These are phyloP conservation scores for Allium sativum DNA, from an alignment of 106 monocot species.

Conservation along the genomic window DNA sequence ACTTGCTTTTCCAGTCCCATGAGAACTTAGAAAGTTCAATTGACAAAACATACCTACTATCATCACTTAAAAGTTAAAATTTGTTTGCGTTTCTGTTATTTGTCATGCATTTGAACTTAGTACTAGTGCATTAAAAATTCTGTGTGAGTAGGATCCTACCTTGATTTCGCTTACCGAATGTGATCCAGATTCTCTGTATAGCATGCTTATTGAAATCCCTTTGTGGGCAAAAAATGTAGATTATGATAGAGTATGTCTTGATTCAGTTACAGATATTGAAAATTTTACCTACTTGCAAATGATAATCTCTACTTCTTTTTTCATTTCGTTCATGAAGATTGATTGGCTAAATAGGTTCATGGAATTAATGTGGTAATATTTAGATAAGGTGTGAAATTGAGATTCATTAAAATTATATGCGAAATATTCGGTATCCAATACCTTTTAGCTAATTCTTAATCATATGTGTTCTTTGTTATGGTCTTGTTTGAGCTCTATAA, in stretches of 20 bases:
- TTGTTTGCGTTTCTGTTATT: too few species aligned
- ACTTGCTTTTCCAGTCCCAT: too few species aligned
- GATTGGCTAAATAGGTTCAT: constrained; percentile 92
- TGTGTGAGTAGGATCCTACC: constrained; percentile 35
- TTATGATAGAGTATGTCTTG: constrained; percentile 62
- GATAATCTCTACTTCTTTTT: not conserved
- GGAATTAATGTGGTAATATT: constrained; percentile 87
- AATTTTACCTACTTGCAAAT: not conserved
- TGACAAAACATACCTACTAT: too few species aligned
- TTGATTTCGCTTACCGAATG: constrained; percentile 44
- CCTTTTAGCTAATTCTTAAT: constrained; percentile 4
- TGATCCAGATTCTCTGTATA: constrained; percentile 51
- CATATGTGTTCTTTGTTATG: not conserved
- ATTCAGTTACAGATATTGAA: not conserved
- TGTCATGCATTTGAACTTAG: too few species aligned
- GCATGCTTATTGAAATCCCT: constrained; percentile 83
- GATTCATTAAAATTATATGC: not conserved
- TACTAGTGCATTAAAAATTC: too few species aligned
- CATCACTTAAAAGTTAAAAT: too few species aligned
- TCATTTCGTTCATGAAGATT: constrained; percentile 32
- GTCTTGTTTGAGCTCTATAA: not conserved
- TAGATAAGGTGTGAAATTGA: constrained; percentile 66
- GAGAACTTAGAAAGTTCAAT: too few species aligned
- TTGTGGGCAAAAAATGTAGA: constrained; percentile 88
- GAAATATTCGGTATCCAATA: not conserved